Evolutionary conservation across 2,329 filamentous ascomycete species (phyloP), one percentile per base, ranked within the genome.

Genomic region (Cytospora mali): DNA sequence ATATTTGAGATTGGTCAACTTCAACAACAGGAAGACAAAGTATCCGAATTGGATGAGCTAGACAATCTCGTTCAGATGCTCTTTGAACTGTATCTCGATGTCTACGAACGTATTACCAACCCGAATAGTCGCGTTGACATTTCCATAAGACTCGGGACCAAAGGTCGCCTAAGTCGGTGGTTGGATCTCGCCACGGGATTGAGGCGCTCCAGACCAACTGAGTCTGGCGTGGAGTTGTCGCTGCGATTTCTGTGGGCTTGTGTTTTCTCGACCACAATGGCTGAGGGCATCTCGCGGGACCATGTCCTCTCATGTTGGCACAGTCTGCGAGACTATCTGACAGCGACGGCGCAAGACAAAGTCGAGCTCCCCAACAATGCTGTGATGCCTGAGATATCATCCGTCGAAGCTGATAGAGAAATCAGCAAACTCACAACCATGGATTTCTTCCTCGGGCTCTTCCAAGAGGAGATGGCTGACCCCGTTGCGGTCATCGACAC

Each of bases 381-480:
- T 1, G 84, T 93, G 23, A 96, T 99, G 88, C 87, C 92, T 0
- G 91, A 95, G 66, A 84, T 99, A 55, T 97, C 94, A 0, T 77
- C 87, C 2, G 83, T 84, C n/a, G 91, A 92, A 0, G 88, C 95
- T 9, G 93, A 98, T 66, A 88, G 92, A 60, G 94, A 99, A 72
- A 89, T 97, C 28, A 94, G 92, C 14, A 93, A 93, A 70, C 82
- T 98, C 35, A 97, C 92, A 16, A 98, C 94, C 0, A 95, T 96
- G 85, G 94, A 97, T 71, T 98, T 98, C 74, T 98, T 99, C 75
- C 82, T 93, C 56, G 91, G 88, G 42, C 85, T 99, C 0, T 98
- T 98, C 72, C 90, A 91, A 64, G 88, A 93, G 42, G 90, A 95
- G 62, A 85, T 88, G 63, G 87, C 89, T 53, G 89, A 97, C 68